A percentile compares a stretch with the other conserved stretches of the same genome.
These are phyloP conservation scores for Knufia petricola DNA, from an alignment of 2,329 filamentous ascomycete species.

Conservation along the genomic window DNA sequence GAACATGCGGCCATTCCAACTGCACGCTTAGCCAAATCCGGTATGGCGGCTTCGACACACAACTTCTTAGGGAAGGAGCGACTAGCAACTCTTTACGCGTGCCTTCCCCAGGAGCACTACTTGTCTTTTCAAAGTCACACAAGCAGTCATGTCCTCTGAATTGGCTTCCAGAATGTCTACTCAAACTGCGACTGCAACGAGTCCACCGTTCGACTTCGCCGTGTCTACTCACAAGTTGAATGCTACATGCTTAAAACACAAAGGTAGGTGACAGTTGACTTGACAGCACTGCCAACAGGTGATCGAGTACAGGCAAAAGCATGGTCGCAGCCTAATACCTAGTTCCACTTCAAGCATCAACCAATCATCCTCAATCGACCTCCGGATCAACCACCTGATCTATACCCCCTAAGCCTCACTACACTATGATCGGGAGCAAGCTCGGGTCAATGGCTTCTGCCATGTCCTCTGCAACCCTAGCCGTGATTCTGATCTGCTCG, in stretches of 20 bases:
- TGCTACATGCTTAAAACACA: not conserved
- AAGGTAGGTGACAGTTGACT: conserved; percentile 3
- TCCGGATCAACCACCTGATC: too few species aligned
- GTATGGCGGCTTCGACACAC: not conserved
- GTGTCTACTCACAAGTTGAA: not conserved
- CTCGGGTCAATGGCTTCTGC: not conserved
- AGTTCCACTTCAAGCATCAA: not conserved
- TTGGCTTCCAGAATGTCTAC: not conserved
- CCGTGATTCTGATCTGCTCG: not conserved
- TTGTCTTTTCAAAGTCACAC: not conserved
- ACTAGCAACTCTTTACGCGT: not conserved
- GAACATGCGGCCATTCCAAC: not conserved
- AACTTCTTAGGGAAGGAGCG: not conserved
- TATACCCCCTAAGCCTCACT: not conserved
- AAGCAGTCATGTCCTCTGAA: not conserved
- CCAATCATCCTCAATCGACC: not conserved
- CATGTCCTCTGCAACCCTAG: not conserved
- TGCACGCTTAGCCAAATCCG: not conserved
- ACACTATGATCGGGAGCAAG: not conserved
- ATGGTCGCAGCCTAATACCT: not conserved
- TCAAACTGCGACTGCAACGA: not conserved
- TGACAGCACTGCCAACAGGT: not conserved
- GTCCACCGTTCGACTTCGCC: not conserved
- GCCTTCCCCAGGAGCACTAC: not conserved
- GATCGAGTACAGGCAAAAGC: not conserved